These are phyloP conservation scores for Paratinospora sagittata DNA, from an alignment of 164 flowering plant genomes.

Conservation along the genomic window DNA sequence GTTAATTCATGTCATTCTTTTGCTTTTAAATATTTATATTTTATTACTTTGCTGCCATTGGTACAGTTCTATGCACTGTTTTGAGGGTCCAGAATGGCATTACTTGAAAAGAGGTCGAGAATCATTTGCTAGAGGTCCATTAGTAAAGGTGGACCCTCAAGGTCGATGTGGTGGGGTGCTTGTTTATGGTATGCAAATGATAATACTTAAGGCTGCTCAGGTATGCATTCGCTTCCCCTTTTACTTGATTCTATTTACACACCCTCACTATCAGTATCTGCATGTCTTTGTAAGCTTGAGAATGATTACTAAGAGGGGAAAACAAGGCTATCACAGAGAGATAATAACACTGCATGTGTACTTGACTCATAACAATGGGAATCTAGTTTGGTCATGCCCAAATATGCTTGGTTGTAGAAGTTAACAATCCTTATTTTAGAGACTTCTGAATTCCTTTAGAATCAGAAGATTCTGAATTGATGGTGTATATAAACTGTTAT, in stretches of 20 bases:
- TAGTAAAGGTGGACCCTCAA: slow-evolving; percentile 84
- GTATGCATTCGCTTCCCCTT: slow-evolving; percentile 36
- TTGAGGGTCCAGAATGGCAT: slow-evolving; percentile 95
- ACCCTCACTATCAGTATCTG: not conserved
- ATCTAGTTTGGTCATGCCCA: not conserved
- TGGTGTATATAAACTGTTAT: not conserved
- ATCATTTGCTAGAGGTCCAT: slow-evolving; percentile 86
- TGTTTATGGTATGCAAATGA: slow-evolving; percentile 84
- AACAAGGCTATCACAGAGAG: not conserved
- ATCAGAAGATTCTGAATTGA: not conserved
- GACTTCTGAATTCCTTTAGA: not conserved
- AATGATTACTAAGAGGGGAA: not conserved
- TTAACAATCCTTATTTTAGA: not conserved
- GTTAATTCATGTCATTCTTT: not conserved
- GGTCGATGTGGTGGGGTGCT: slow-evolving; percentile 93
- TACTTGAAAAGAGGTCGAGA: slow-evolving; percentile 89
- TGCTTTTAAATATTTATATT: not conserved
- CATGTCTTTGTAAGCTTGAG: not conserved
- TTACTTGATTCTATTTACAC: not conserved
- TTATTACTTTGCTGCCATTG: not conserved
- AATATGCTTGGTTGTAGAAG: not conserved
- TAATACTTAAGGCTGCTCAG: slow-evolving; percentile 90
- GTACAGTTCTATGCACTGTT: slow-evolving; percentile 94
- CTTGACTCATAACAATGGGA: not conserved
- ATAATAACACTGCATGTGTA: not conserved